Evolutionary conservation across 495 filamentous ascomycete species (phyloP), one percentile per base, ranked within the genome.

Genomic region (Trichoderma virens): DNA sequence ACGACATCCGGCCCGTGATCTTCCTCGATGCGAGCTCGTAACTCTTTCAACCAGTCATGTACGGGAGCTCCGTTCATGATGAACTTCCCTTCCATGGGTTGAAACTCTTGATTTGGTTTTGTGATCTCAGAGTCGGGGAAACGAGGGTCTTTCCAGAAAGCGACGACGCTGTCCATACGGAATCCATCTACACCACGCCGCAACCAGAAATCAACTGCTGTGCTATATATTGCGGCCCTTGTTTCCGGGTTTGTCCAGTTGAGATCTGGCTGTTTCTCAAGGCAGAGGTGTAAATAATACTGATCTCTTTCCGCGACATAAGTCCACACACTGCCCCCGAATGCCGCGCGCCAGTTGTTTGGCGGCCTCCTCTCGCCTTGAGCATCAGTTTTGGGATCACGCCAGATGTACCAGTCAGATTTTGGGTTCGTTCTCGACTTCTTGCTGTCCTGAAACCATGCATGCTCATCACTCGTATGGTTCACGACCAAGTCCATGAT

Each of bases 401-500:
- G 85, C 89, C 88, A 91, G 67, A 91, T 83, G 68, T 92, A 91
- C 84, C 85, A 91, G 70, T 90, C 81, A 1, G 85, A 76, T 70
- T 88, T 90, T 43, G 82, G 73, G 65, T 79, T 86, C 61, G 82
- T 76, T 66, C 79, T 86, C 23, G 82, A 85, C 20, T 79, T 82
- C 56, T 84, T 77, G 7, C 87, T 88, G 62, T 90, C 80, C 67
- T 83, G 76, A 73, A 92, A 92, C 89, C 90, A 92, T 32, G 80
- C 79, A 67, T 90, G 87, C 74, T 90, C 80, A 64, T 90, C 84
- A n/a, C 83, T 87, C n/a, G 87, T 90, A 72, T 92, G 90, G 67
- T 92, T 92, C 41, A 90, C 83, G 0, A 92, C 89, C 27, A 91
- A 72, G 70, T 92, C 89, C 71, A 92, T 83, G 16, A 91, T 77